Percentiles rank a stretch among this genome's conserved stretches.
Evolutionary conservation across 495 filamentous ascomycete genomes (phyloP).

Genomic region (Penicillium salamii): DNA sequence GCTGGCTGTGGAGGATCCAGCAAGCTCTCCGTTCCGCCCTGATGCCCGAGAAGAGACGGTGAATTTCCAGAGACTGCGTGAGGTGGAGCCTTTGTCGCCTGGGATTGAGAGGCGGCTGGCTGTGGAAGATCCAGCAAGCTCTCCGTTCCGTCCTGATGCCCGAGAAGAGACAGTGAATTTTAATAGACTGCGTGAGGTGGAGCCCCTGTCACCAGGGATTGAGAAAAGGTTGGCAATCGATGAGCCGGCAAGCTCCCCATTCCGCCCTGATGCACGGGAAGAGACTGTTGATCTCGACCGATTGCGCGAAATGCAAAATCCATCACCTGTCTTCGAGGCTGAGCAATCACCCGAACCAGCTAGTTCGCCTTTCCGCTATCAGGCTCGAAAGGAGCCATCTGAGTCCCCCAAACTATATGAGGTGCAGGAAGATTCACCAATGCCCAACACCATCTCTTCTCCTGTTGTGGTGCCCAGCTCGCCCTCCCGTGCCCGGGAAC

Average conservation of each 20-base stretch:
- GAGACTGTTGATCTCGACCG: background rate
- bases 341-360: background rate
- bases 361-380: background rate
- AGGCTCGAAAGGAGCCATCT: background rate
- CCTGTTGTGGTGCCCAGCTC: background rate
- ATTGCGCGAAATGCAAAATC: background rate
- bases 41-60: slow-evolving; percentile 30
- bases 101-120: background rate
- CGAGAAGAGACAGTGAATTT: slow-evolving; percentile 4
- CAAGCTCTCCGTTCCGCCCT: slow-evolving; percentile 34
- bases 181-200: background rate
- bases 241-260: slow-evolving; percentile 10
- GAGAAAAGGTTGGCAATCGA: background rate
- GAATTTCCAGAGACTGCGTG: slow-evolving; percentile 23
- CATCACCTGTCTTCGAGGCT: background rate
- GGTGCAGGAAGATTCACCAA: background rate
- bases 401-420: background rate
- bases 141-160: slow-evolving; percentile 7
- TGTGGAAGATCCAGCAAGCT: background rate
- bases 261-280: background rate
- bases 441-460: background rate
- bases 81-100: slow-evolving; percentile 1
- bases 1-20: slow-evolving; percentile 11
- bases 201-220: background rate
- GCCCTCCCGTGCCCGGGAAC: background rate